These are phyloP conservation scores for Isoetes engelmannii DNA, from an alignment of 83 land plant genomes.

Conservation along the genomic window DNA sequence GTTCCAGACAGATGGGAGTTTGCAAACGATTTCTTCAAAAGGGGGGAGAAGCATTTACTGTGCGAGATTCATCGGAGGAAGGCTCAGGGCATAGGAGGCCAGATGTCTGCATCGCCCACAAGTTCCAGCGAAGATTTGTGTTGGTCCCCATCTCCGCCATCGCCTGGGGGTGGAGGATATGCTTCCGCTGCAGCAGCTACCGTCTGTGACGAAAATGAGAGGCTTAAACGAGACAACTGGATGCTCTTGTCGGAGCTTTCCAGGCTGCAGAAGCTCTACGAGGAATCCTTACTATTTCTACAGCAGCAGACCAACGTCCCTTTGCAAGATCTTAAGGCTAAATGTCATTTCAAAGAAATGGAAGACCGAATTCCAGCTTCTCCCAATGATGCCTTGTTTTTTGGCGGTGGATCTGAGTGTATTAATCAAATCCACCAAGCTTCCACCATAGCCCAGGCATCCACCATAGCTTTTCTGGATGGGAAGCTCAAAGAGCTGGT, in stretches of 20 bases:
- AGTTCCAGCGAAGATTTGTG: constrained; percentile 1
- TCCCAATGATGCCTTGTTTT: constrained; percentile 10
- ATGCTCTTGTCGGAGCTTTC: constrained; percentile 26
- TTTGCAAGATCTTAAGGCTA: constrained; percentile 9
- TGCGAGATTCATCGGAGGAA: constrained; percentile 35
- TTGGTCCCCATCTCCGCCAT: background rate
- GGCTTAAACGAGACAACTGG: constrained; percentile 27
- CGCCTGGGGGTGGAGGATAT: background rate
- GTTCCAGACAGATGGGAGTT: constrained; percentile 36
- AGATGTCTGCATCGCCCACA: constrained; percentile 15
- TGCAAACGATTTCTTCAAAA: constrained; percentile 32
- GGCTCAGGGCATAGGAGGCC: constrained; percentile 23
- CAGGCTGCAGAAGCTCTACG: constrained; percentile 24
- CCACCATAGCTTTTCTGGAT: constrained; percentile 10
- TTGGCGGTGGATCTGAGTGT: constrained; percentile 2
- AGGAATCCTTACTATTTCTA: constrained; percentile 16
- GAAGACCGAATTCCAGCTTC: constrained; percentile 10
- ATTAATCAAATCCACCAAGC: constrained; percentile 1
- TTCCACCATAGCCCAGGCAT: constrained; percentile 2
- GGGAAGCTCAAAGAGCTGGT: constrained; percentile 8
- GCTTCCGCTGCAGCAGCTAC: constrained; percentile 5
- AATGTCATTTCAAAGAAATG: background rate
- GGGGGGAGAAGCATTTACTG: constrained; percentile 26
- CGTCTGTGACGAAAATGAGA: constrained; percentile 29
- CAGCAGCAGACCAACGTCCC: constrained; percentile 16